A percentile compares a stretch with the other conserved stretches of the same genome.
These are phyloP conservation scores for Pueraria montana DNA, from an alignment of 306 rosid species.

Conservation along the genomic window DNA sequence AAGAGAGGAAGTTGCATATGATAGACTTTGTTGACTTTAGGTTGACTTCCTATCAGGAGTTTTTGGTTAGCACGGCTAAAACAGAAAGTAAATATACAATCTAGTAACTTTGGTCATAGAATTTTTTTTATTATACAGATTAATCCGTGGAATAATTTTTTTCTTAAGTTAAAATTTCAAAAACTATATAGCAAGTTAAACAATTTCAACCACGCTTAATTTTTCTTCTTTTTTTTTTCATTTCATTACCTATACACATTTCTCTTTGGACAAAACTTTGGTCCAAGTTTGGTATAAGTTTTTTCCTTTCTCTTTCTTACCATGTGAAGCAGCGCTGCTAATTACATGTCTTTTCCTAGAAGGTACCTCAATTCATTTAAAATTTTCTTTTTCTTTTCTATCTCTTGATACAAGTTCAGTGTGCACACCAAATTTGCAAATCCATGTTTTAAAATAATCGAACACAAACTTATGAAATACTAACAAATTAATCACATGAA, in stretches of 20 bases:
- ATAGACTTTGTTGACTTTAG: neutral
- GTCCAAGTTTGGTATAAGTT: too few relatives aligned
- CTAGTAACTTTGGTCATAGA: neutral
- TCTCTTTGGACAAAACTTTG: too few relatives aligned
- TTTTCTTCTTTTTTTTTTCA: neutral
- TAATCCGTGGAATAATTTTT: neutral
- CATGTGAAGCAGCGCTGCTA: neutral
- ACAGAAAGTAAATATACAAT: neutral
- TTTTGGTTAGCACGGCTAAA: neutral
- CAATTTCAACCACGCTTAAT: neutral
- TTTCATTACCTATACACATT: neutral
- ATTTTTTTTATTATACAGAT: neutral
- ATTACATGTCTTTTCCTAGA: constrained; percentile 10
- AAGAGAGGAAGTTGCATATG: neutral
- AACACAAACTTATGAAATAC: constrained; percentile 1
- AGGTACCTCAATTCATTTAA: neutral
- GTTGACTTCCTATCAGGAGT: neutral
- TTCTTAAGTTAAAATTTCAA: neutral
- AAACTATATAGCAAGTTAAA: neutral
- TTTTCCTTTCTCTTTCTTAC: too few relatives aligned
- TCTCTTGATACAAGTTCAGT: constrained; percentile 23
- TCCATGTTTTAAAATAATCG: neutral
- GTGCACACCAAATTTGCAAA: constrained; percentile 16
- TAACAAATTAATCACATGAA: constrained; percentile 17
- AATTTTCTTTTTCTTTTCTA: neutral